Percentiles rank a stretch among this genome's conserved stretches.
phyloP scores from a whole-genome alignment of 1,139 yeast genomes.

The Pichia norvegensis region DNA sequence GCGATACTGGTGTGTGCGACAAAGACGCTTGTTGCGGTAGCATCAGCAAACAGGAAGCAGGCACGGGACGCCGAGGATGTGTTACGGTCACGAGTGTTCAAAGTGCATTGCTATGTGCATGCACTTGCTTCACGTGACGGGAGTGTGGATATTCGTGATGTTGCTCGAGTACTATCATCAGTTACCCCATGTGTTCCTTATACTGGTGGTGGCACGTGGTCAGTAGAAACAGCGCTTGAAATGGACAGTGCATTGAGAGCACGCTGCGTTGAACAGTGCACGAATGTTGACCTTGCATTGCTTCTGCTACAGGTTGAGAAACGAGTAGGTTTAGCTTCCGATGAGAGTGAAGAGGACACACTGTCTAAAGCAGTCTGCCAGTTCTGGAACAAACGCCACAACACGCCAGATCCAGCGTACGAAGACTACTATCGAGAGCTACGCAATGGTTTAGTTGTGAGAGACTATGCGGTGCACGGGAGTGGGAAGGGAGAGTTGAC shows the following conservation, averaged over 20 bases:
- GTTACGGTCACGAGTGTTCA: background rate
- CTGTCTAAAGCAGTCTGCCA: background rate
- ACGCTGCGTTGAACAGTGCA: constrained; percentile 28
- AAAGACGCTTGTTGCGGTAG: background rate
- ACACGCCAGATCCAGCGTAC: background rate
- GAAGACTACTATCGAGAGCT: background rate
- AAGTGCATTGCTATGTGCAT: background rate
- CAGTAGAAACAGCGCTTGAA: constrained; percentile 11
- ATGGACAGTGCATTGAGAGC: constrained; percentile 20
- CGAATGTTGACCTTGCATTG: constrained; percentile 50
- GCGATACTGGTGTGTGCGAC: background rate
- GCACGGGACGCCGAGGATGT: background rate
- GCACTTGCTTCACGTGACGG: constrained; percentile 39
- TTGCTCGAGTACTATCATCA: constrained; percentile 66
- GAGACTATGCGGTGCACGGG: background rate
- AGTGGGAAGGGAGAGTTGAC: background rate
- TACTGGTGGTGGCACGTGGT: constrained; percentile 9
- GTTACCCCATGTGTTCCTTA: constrained; percentile 31
- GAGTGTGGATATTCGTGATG: constrained; percentile 74
- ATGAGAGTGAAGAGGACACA: background rate
- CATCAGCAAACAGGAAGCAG: background rate
- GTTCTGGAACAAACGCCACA: background rate
- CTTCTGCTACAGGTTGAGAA: constrained; percentile 80
- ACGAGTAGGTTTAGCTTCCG: constrained; percentile 31
- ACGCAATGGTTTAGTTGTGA: background rate